Percentiles rank a stretch among this genome's conserved stretches.
Conservation (phyloP, 805 yeast species). For the Teunomyces barrocoloradensis region DNA sequence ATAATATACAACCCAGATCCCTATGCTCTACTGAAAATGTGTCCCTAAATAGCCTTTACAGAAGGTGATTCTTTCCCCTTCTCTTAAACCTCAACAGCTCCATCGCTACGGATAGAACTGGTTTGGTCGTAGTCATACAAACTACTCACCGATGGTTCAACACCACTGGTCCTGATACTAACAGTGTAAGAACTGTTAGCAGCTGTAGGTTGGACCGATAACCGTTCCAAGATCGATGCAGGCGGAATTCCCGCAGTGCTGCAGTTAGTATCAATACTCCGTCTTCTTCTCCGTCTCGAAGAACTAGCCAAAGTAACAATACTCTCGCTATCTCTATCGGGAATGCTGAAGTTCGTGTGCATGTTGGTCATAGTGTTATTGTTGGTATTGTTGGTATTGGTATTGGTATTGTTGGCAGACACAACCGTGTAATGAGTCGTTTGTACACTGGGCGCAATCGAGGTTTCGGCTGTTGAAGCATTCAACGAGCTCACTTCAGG, state of each 20-base stretch:
- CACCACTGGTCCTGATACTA: constrained; percentile 14
- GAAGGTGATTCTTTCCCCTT: not conserved
- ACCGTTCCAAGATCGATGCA: constrained; percentile 63
- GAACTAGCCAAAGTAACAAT: constrained; percentile 44
- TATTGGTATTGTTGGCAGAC: not conserved
- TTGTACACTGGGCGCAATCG: constrained; percentile 43
- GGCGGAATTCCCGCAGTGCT: constrained; percentile 72
- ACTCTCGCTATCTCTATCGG: constrained; percentile 41
- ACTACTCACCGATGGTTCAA: constrained; percentile 13
- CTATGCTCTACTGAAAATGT: not conserved
- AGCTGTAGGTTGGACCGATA: constrained; percentile 32
- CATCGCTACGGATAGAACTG: constrained; percentile 11
- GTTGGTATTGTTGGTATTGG: no score
- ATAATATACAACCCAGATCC: constrained; percentile 2
- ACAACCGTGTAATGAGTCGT: constrained; percentile 7
- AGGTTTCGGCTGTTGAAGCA: constrained; percentile 51
- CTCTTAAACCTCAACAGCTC: not conserved
- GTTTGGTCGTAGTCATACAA: constrained; percentile 14
- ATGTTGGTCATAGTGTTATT: not conserved
- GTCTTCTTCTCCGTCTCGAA: constrained; percentile 36
- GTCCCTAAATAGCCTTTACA: not conserved
- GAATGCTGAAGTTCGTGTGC: not conserved
- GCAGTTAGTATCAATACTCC: constrained; percentile 54
- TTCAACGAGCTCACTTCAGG: constrained; percentile 30
- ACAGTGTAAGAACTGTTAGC: constrained; percentile 21